phyloP scores from a whole-genome alignment of 176 grass and related monocot genomes.

The Poa annua region DNA sequence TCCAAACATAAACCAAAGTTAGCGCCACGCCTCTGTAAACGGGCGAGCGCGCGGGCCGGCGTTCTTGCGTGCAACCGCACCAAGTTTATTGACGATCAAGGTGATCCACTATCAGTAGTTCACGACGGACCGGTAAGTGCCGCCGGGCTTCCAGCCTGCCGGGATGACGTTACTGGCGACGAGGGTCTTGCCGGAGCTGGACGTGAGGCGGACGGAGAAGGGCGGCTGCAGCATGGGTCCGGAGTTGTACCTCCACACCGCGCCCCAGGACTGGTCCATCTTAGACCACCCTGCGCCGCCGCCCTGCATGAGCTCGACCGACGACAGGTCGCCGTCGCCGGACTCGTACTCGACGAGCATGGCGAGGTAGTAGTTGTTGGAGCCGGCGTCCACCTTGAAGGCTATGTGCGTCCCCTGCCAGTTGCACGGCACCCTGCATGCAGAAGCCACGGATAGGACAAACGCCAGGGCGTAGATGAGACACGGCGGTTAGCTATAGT shows the following conservation, averaged over 20 bases:
- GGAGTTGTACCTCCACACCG: slow-evolving; percentile 57
- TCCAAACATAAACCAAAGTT: slow-evolving; percentile 46
- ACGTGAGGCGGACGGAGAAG: slow-evolving; percentile 63
- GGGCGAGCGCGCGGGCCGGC: neutral
- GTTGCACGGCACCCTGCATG: slow-evolving; percentile 77
- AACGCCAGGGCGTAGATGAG: slow-evolving; percentile 2
- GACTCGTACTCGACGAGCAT: slow-evolving; percentile 69
- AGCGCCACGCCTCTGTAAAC: slow-evolving; percentile 10
- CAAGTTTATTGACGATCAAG: neutral
- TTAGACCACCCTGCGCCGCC: slow-evolving; percentile 28
- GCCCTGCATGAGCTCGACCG: slow-evolving; percentile 63
- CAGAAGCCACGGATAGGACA: slow-evolving; percentile 19
- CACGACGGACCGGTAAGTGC: slow-evolving; percentile 57
- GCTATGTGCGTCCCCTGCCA: slow-evolving; percentile 64
- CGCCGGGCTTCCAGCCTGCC: slow-evolving; percentile 48
- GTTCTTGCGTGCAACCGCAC: neutral
- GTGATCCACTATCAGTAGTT: slow-evolving; percentile 31
- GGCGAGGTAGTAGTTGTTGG: slow-evolving; percentile 82
- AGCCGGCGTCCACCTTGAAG: slow-evolving; percentile 74
- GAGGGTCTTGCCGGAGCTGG: slow-evolving; percentile 55
- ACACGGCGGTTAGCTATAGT: neutral
- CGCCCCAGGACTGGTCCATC: slow-evolving; percentile 74
- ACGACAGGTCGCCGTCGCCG: slow-evolving; percentile 73
- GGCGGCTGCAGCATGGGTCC: slow-evolving; percentile 36
- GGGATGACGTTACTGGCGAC: slow-evolving; percentile 57